Evolutionary conservation across 257 asterid species (phyloP).

Genomic region (Eustoma russellianum): DNA sequence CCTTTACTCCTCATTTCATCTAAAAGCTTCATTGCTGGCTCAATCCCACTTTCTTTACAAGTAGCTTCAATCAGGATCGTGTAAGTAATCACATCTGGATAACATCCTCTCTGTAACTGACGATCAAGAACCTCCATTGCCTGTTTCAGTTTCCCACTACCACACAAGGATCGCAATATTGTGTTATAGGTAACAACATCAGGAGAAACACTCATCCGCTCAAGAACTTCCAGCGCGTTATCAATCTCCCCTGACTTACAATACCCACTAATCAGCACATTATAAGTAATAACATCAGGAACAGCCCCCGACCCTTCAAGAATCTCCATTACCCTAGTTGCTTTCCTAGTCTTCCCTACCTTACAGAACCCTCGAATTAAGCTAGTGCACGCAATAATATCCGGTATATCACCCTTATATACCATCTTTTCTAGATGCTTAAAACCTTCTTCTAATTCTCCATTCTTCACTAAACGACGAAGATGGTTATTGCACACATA

Average conservation of each 20-base stretch:
- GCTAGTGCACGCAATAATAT: conserved; percentile 60
- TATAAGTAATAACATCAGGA: conserved; percentile 86
- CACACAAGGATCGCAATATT: conserved; percentile 59
- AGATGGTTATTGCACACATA: conserved; percentile 61
- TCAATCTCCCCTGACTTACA: conserved; percentile 69
- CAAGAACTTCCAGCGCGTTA: conserved; percentile 51
- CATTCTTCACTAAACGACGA: conserved; percentile 57
- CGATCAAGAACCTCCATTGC: conserved; percentile 73
- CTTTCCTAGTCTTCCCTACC: conserved; percentile 51
- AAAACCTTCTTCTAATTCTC: conserved; percentile 62
- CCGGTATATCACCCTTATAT: conserved; percentile 60
- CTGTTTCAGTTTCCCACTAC: conserved; percentile 55
- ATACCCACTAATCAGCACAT: conserved; percentile 73
- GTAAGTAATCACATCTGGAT: conserved; percentile 73
- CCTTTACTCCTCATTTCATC: conserved; percentile 81
- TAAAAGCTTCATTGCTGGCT: conserved; percentile 63
- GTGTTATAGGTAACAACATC: conserved; percentile 86
- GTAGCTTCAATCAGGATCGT: conserved; percentile 81
- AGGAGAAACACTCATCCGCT: conserved; percentile 66
- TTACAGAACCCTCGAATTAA: conserved; percentile 78
- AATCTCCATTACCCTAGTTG: conserved; percentile 59
- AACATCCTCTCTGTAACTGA: conserved; percentile 55
- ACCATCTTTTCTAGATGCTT: conserved; percentile 67
- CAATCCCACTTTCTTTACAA: conserved; percentile 60
- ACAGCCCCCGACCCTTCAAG: conserved; percentile 80